Conservation (phyloP, 768 basidiomycete genomes). For the Boletus pseudo-olivaceus region DNA sequence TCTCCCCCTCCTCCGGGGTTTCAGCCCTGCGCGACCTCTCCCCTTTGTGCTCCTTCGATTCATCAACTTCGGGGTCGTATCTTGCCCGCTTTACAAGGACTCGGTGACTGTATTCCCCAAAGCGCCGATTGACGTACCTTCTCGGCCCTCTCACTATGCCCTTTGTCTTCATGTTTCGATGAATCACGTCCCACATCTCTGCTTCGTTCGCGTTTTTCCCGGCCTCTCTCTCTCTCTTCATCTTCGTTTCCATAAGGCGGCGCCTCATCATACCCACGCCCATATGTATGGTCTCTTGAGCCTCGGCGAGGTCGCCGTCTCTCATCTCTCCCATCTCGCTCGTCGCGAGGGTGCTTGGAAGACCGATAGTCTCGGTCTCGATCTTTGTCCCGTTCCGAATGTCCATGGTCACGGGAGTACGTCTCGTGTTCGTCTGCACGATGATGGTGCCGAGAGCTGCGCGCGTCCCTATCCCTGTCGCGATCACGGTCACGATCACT, state of each 20-base stretch:
- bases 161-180: conserved; percentile 41
- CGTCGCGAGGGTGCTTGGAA: conserved; percentile 51
- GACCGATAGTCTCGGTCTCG: conserved; percentile 41
- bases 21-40: conserved; percentile 51
- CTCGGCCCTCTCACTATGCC: conserved; percentile 56
- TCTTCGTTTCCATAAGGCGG: conserved; percentile 39
- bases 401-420: conserved; percentile 34
- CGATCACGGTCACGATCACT: conserved; percentile 41
- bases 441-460: conserved; percentile 33
- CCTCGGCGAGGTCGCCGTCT: conserved; percentile 41
- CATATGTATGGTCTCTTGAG: conserved; percentile 37
- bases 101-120: conserved; percentile 3
- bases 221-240: conserved; percentile 30
- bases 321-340: conserved; percentile 53
- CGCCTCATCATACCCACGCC: conserved; percentile 50
- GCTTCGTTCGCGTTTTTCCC: conserved; percentile 50
- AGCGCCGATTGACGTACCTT: conserved; percentile 46
- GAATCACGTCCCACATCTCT: conserved; percentile 33
- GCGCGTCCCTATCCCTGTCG: conserved; percentile 41
- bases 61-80: conserved; percentile 47
- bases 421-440: conserved; percentile 34
- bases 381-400: conserved; percentile 34
- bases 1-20: conserved; percentile 87
- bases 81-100: conserved; percentile 45
- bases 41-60: conserved; percentile 41